Evolutionary conservation across 192 early-diverging fungal species (phyloP).

Genomic region (Coemansia sp.): DNA sequence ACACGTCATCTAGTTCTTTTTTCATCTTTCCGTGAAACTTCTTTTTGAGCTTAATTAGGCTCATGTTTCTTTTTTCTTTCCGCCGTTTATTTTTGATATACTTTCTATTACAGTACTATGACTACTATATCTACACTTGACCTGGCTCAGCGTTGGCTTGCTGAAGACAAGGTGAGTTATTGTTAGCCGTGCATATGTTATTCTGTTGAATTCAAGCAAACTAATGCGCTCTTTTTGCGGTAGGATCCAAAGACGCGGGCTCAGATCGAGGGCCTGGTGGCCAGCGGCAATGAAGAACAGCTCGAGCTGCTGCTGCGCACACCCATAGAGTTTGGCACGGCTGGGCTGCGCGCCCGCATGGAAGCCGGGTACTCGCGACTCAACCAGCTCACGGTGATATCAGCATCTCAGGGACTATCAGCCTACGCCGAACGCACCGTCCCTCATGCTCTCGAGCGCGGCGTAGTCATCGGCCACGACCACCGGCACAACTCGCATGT

Average conservation of each 20-base stretch:
- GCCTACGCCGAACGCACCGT: slow-evolving; percentile 65
- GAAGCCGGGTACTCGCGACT: slow-evolving; percentile 90
- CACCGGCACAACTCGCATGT: slow-evolving; percentile 83
- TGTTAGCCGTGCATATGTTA: not conserved
- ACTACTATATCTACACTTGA: slow-evolving; percentile 1
- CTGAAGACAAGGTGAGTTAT: slow-evolving; percentile 29
- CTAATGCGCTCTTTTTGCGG: not conserved
- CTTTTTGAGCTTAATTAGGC: not conserved
- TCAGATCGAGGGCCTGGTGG: slow-evolving; percentile 42
- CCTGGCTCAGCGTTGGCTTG: slow-evolving; percentile 49
- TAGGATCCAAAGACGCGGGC: slow-evolving; percentile 41
- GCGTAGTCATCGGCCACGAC: slow-evolving; percentile 91
- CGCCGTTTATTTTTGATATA: not conserved
- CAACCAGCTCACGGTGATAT: slow-evolving; percentile 91
- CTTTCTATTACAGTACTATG: not conserved
- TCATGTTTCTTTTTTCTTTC: slow-evolving; percentile 6
- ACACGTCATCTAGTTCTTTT: not conserved
- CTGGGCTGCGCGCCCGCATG: slow-evolving; percentile 89
- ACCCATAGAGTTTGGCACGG: slow-evolving; percentile 83
- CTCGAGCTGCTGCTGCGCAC: slow-evolving; percentile 41
- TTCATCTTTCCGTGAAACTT: not conserved
- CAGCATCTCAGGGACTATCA: slow-evolving; percentile 86
- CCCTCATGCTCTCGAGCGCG: slow-evolving; percentile 60
- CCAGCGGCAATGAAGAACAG: slow-evolving; percentile 12
- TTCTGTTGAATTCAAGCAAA: too few species aligned